Percentiles rank a stretch among this genome's conserved stretches.
These are phyloP conservation scores for Sugiyamaella chiloensis DNA, from an alignment of 805 yeast genomes.

Conservation along the genomic window DNA sequence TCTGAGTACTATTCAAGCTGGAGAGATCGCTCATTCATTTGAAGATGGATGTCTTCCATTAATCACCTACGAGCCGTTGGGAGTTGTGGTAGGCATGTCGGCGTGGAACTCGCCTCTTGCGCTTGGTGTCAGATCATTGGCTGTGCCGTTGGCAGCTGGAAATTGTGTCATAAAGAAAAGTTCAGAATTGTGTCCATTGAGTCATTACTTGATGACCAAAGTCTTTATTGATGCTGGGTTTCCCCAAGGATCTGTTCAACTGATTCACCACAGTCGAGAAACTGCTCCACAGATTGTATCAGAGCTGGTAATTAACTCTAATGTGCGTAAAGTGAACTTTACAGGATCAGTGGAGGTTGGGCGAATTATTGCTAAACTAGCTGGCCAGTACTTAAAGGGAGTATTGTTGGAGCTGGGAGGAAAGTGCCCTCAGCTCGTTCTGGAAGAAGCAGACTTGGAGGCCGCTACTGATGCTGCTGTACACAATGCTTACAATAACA, in stretches of 20 bases:
- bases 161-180: conserved; percentile 76
- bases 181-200: conserved; percentile 65
- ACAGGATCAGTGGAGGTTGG: conserved; percentile 86
- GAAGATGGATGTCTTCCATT: background rate
- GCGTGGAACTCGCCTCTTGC: conserved; percentile 81
- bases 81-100: background rate
- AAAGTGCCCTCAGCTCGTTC: conserved; percentile 84
- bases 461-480: conserved; percentile 70
- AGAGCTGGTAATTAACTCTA: conserved; percentile 65
- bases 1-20: background rate
- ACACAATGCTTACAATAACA: conserved; percentile 79
- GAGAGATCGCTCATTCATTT: background rate
- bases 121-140: conserved; percentile 60
- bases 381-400: conserved; percentile 70
- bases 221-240: conserved; percentile 47
- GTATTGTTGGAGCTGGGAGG: conserved; percentile 91
- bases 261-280: conserved; percentile 38
- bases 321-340: conserved; percentile 77
- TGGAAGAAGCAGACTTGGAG: conserved; percentile 77
- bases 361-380: conserved; percentile 62
- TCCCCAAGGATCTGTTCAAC: conserved; percentile 77
- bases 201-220: conserved; percentile 52
- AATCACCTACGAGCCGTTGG: background rate
- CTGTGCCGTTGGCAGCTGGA: conserved; percentile 83
- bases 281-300: conserved; percentile 59